Percentiles rank a stretch among this genome's conserved stretches.
Evolutionary conservation across 129 eudicot species (phyloP).

Genomic region (Silybum marianum): DNA sequence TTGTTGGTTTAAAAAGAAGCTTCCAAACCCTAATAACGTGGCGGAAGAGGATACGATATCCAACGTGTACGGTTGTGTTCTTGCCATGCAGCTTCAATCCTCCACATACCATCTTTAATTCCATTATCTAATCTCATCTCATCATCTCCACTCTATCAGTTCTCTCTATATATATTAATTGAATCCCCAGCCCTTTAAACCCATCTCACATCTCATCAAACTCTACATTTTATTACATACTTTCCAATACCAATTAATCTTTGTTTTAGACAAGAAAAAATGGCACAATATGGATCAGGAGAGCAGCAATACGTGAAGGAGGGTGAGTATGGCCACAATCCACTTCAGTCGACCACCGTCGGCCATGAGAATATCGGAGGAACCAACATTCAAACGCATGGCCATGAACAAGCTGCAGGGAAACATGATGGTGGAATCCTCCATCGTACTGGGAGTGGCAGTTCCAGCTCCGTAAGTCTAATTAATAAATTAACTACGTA

Average conservation of each 20-base stretch:
- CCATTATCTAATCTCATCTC: too few relatives aligned
- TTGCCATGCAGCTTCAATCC: not conserved
- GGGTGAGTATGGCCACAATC: conserved; percentile 29
- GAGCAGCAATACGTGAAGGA: conserved; percentile 15
- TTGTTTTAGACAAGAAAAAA: not conserved
- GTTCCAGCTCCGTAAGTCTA: conserved; percentile 63
- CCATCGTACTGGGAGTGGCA: conserved; percentile 61
- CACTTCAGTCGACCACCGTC: conserved; percentile 18
- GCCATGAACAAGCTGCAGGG: conserved; percentile 17
- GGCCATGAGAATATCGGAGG: not conserved
- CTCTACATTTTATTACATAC: not conserved
- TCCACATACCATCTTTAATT: not conserved
- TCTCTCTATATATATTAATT: not conserved
- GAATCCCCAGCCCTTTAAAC: not conserved
- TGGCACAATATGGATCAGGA: conserved; percentile 38
- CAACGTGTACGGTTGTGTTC: not conserved
- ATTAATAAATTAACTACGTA: not conserved
- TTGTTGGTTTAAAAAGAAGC: not conserved
- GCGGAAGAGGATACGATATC: not conserved
- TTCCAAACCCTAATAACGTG: not conserved
- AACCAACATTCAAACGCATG: conserved; percentile 17
- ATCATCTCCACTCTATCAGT: not conserved
- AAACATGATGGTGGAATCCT: conserved; percentile 41
- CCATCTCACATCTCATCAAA: conserved; percentile 27
- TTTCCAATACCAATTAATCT: not conserved